These are phyloP conservation scores for Quercus agrifolia DNA, from an alignment of 306 rosid species.

Conservation along the genomic window DNA sequence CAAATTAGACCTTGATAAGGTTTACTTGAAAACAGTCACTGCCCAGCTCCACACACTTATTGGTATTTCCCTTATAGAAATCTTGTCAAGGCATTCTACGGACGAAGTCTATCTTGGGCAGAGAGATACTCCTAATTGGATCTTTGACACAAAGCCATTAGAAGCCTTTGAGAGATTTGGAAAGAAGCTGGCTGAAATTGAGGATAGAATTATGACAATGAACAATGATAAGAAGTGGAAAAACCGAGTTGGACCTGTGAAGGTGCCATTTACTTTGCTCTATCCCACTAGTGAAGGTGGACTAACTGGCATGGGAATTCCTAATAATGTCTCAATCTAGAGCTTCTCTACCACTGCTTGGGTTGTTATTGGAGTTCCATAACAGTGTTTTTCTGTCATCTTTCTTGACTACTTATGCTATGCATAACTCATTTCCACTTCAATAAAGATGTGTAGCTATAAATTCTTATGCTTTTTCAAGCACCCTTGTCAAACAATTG, in stretches of 20 bases:
- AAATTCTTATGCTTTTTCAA: neutral
- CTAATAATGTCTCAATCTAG: constrained; percentile 76
- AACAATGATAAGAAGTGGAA: constrained; percentile 45
- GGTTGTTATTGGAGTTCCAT: neutral
- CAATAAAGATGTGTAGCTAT: neutral
- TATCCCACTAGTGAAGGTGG: constrained; percentile 63
- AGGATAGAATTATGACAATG: constrained; percentile 10
- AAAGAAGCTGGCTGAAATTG: constrained; percentile 15
- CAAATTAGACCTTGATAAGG: constrained; percentile 21
- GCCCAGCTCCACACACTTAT: constrained; percentile 22
- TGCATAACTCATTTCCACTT: neutral
- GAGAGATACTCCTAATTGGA: constrained; percentile 34
- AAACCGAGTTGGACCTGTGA: constrained; percentile 62
- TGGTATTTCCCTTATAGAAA: constrained; percentile 32
- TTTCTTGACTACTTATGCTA: neutral
- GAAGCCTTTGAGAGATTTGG: constrained; percentile 32
- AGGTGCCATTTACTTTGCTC: constrained; percentile 68
- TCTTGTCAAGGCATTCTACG: constrained; percentile 34
- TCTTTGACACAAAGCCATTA: constrained; percentile 25
- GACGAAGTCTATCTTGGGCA: constrained; percentile 37
- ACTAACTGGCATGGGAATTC: constrained; percentile 73
- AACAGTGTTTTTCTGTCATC: neutral
- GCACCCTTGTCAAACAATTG: too few relatives aligned
- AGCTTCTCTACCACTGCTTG: neutral
- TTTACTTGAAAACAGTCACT: constrained; percentile 26